These are phyloP conservation scores for Sarocladium brachiariae DNA, from an alignment of 2,329 filamentous ascomycete genomes.

Conservation along the genomic window DNA sequence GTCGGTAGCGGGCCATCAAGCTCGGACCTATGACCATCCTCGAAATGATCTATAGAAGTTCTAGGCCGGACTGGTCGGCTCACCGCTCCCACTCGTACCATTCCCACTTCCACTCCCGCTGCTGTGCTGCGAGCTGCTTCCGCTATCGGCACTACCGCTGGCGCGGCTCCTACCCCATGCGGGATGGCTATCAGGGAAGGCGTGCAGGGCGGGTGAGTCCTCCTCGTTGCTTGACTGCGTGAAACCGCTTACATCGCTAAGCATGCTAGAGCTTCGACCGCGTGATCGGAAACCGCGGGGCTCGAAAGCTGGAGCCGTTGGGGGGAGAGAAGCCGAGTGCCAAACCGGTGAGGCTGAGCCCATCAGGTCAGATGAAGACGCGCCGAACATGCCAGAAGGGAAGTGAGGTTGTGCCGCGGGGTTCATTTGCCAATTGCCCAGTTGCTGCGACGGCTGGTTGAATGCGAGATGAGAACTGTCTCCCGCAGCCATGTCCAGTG, in stretches of 20 bases:
- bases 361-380: constrained; percentile 25
- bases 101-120: not conserved
- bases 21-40: not conserved
- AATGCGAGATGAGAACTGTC: constrained; percentile 13
- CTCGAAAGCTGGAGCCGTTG: constrained; percentile 30
- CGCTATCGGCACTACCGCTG: constrained; percentile 3
- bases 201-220: constrained; percentile 7
- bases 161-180: not conserved
- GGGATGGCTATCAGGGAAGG: not conserved
- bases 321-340: constrained; percentile 23
- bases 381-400: constrained; percentile 29
- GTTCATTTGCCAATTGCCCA: constrained; percentile 28
- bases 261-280: constrained; percentile 59
- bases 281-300: constrained; percentile 35
- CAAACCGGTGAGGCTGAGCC: constrained; percentile 24
- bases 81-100: not conserved
- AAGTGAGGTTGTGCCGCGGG: constrained; percentile 27
- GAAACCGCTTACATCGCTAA: constrained; percentile 60
- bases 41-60: too few relatives aligned
- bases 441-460: constrained; percentile 16
- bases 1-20: not conserved
- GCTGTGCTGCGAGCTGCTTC: not conserved
- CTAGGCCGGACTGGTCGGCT: constrained; percentile 7
- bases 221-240: constrained; percentile 55
- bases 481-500: constrained; percentile 21